Evolutionary conservation across 148 eudicot genomes (phyloP).

Genomic region (Fagopyrum homotropicum): DNA sequence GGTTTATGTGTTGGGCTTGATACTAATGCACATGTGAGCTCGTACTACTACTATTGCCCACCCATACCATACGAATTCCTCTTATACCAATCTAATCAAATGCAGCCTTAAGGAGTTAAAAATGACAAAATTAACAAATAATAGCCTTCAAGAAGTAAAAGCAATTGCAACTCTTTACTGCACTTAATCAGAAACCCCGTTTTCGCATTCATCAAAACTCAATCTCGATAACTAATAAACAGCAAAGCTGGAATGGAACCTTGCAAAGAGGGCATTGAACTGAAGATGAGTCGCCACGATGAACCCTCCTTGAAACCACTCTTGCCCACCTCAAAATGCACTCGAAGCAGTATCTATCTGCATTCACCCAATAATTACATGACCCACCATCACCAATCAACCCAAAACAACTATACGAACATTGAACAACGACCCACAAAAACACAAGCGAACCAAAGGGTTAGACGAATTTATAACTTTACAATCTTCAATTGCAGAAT

Average conservation of each 20-base stretch:
- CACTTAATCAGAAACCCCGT: not conserved
- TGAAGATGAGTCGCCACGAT: slow-evolving; percentile 35
- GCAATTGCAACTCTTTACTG: not conserved
- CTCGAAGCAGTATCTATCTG: slow-evolving; percentile 74
- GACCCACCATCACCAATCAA: not conserved
- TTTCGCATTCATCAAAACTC: not conserved
- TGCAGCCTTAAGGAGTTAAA: not conserved
- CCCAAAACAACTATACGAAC: not conserved
- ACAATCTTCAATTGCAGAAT: not conserved
- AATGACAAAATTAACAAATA: not conserved
- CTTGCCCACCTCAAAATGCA: slow-evolving; percentile 74
- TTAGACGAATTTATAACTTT: not conserved
- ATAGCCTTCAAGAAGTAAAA: not conserved
- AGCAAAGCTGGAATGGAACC: slow-evolving; percentile 27
- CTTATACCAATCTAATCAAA: not conserved
- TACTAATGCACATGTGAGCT: no score
- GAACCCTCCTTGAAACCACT: slow-evolving; percentile 47
- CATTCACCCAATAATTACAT: slow-evolving; percentile 6
- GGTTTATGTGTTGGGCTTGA: no score
- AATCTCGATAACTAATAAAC: not conserved
- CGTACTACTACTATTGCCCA: no score
- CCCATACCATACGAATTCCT: not conserved
- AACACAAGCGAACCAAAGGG: no score
- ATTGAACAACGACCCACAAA: no score
- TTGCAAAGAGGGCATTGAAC: slow-evolving; percentile 84